Evolutionary conservation across 163 green algal genomes (phyloP).

Genomic region (Smithsoniella earleae): DNA sequence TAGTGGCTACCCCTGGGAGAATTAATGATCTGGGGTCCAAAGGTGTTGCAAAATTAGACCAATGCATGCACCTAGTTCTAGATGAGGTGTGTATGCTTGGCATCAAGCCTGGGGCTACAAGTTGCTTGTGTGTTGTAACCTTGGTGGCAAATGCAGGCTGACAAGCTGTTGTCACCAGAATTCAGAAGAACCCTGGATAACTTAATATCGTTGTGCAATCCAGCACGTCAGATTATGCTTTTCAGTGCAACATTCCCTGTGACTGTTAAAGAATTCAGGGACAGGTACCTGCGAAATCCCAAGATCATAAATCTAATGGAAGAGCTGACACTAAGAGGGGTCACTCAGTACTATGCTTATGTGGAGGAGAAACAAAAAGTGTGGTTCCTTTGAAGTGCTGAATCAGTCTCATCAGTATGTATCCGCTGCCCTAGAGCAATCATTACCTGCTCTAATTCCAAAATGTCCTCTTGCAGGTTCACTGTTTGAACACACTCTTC

Average conservation of each 20-base stretch:
- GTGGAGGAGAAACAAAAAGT: conserved; percentile 98
- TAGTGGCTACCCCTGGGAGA: conserved; percentile 95
- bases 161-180: conserved; percentile 97
- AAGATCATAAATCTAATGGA: conserved; percentile 99
- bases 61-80: conserved; percentile 85
- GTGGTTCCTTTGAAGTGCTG: background rate
- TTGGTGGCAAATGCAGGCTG: no score
- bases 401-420: background rate
- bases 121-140: no score
- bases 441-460: no score
- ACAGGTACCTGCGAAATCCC: conserved; percentile 87
- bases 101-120: background rate
- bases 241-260: conserved; percentile 97
- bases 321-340: conserved; percentile 96
- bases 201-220: conserved; percentile 20
- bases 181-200: conserved; percentile 49
- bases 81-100: conserved; percentile 72
- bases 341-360: conserved; percentile 98
- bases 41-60: conserved; percentile 78
- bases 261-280: conserved; percentile 96
- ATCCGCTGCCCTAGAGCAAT: background rate
- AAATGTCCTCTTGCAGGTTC: conserved; percentile 45
- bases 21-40: conserved; percentile 93
- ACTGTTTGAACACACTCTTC: conserved; percentile 99
- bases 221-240: conserved; percentile 88